Base-by-base conservation (phyloP, 2,329 filamentous ascomycete species). In the Aspergillus fructus region DNA sequence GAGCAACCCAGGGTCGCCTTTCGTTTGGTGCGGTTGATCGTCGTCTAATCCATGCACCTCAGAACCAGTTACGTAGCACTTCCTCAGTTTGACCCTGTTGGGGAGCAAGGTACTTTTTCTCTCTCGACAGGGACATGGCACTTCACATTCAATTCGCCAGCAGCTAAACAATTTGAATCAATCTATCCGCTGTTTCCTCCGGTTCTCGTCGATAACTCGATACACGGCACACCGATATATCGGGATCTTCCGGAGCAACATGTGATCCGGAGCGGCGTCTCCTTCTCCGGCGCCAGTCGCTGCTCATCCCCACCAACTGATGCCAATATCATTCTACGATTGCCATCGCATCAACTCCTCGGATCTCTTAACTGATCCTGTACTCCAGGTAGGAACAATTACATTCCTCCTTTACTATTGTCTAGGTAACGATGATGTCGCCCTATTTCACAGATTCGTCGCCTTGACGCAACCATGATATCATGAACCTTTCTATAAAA, bases 401-500 rank as follows among this genome's bases (percentile, higher is more conserved):
- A 13, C 13, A 46, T 30, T 17, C 23, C 27, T 3, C 19, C 13
- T n/a, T n/a, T 24, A n/a, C 15, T 27, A 30, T 34, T 37, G 34
- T 37, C 34, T n/a, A 37, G 13, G 34, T 5, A 15, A 37, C 15
- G 34, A 37, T 37, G 34, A 37, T 37, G 34, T 37, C 15, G 34
- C 27, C 27, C 9, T 9, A n/a, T 7, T n/a, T 37, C 34, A n/a
- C 12, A n/a, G 5, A 4, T 37, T 37, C 34, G 5, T 40, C 19
- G 48, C 50, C 53, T 53, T 64, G 62, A 63, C 61, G 59, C 61
- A 63, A 42, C 48, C 21, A 62, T 62, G 61, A 64, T 62, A 57
- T 63, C 61, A 64, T 57, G 27, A 49, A 46, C 12, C 48, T 42
- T 34, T 47, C 54, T 48, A 21, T 45, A 45, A 46, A 42, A 45